phyloP scores from a whole-genome alignment of 768 basidiomycete species.

The Tylopilus felleus region DNA sequence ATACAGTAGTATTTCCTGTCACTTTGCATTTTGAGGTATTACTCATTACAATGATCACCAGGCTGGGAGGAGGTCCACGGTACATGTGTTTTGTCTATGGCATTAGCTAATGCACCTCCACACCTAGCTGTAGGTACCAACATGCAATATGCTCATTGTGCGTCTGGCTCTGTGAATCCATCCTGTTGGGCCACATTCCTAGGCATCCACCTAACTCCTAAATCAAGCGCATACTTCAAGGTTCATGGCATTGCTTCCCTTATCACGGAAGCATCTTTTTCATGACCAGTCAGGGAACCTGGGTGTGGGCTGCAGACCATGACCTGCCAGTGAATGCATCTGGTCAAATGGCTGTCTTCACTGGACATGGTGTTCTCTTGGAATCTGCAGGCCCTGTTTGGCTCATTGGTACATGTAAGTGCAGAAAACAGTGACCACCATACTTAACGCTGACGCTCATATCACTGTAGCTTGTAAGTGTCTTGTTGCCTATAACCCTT shows the following conservation, averaged over 20 bases:
- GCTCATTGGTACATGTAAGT: slow-evolving; percentile 63
- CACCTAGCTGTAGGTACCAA: slow-evolving; percentile 50
- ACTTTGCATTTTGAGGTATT: background rate
- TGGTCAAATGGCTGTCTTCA: slow-evolving; percentile 55
- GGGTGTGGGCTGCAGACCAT: slow-evolving; percentile 84
- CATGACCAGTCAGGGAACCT: slow-evolving; percentile 48
- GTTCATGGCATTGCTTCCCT: slow-evolving; percentile 27
- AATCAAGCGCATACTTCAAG: slow-evolving; percentile 60
- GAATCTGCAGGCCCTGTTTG: slow-evolving; percentile 78
- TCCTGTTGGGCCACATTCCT: slow-evolving; percentile 64
- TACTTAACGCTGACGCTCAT: background rate
- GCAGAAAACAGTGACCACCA: too few relatives aligned
- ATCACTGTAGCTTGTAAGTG: slow-evolving; percentile 20
- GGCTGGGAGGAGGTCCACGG: slow-evolving; percentile 30
- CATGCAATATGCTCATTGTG: slow-evolving; percentile 42
- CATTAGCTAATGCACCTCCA: too few relatives aligned
- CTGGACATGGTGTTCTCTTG: slow-evolving; percentile 70
- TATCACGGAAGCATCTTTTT: too few relatives aligned
- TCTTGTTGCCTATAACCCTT: background rate
- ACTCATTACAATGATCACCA: background rate
- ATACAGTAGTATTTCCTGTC: slow-evolving; percentile 25
- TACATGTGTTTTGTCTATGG: background rate
- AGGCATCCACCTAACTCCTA: slow-evolving; percentile 54
- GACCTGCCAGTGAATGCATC: slow-evolving; percentile 43
- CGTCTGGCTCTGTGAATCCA: slow-evolving; percentile 37